phyloP scores from a whole-genome alignment of 805 yeast species.

The Wilhelminamyces savonicus region DNA sequence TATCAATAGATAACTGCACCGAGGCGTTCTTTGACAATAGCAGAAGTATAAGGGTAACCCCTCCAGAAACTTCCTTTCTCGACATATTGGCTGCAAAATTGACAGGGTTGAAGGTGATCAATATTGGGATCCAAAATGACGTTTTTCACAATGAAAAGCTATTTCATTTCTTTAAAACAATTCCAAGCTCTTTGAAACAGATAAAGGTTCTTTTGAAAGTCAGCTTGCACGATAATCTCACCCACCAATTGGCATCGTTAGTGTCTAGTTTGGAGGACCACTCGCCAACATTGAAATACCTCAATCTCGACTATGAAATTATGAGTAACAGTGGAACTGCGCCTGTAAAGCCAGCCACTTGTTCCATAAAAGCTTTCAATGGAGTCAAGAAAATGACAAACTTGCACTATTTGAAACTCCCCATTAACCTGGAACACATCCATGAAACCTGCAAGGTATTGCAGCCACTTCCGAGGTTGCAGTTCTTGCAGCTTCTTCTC shows the following conservation, averaged over 20 bases:
- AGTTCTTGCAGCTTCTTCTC: conserved; percentile 3
- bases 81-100: conserved; percentile 4
- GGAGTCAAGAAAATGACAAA: too few species aligned
- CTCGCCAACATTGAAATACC: conserved; percentile 1
- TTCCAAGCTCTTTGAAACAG: conserved; percentile 1
- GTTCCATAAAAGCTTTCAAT: too few species aligned
- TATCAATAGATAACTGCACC: conserved; percentile 7
- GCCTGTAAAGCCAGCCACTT: too few species aligned
- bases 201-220: conserved; percentile 3
- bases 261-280: conserved; percentile 2
- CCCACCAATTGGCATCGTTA: conserved; percentile 1
- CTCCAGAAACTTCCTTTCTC: conserved; percentile 5
- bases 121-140: conserved; percentile 7
- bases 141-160: conserved; percentile 5
- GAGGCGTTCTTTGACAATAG: conserved; percentile 5
- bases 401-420: conserved; percentile 4
- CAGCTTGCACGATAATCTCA: conserved; percentile 4
- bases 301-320: conserved; percentile 4
- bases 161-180: conserved; percentile 2
- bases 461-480: neutral
- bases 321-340: too few species aligned
- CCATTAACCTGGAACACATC: conserved; percentile 5
- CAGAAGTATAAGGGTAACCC: conserved; percentile 5
- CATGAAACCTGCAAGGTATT: conserved; percentile 2
- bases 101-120: conserved; percentile 1